phyloP scores from a whole-genome alignment of 2,329 filamentous ascomycete genomes.

The Trichoderma sp. region DNA sequence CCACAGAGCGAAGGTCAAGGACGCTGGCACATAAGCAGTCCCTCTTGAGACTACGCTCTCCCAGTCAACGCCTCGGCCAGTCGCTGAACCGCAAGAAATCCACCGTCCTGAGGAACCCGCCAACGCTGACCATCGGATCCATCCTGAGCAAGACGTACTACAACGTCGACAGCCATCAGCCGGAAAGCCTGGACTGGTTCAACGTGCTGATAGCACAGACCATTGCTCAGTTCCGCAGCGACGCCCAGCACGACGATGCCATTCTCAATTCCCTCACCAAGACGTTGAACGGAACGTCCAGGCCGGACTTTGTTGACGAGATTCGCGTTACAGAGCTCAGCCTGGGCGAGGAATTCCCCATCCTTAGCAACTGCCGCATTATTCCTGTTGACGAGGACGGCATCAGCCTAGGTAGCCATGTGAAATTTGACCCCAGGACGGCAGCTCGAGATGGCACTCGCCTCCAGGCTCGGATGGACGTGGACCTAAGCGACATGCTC shows the following conservation, averaged over 20 bases:
- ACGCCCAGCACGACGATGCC: constrained; percentile 86
- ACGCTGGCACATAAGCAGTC: constrained; percentile 75
- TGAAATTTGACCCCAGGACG: constrained; percentile 50
- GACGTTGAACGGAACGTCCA: constrained; percentile 78
- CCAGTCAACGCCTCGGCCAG: constrained; percentile 40
- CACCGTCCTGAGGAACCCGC: constrained; percentile 68
- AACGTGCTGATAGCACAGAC: constrained; percentile 96
- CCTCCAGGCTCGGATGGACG: constrained; percentile 92
- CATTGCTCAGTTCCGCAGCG: constrained; percentile 89
- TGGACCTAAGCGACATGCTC: constrained; percentile 93
- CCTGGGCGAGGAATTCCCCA: constrained; percentile 94
- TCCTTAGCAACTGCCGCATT: constrained; percentile 96
- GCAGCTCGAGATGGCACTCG: constrained; percentile 64
- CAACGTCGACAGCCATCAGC: constrained; percentile 91
- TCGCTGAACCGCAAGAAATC: constrained; percentile 63
- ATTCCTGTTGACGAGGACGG: constrained; percentile 86
- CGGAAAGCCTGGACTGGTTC: constrained; percentile 97
- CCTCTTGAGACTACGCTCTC: constrained; percentile 58
- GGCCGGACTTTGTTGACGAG: constrained; percentile 88
- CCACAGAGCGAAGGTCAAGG: constrained; percentile 68
- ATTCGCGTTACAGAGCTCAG: constrained; percentile 93
- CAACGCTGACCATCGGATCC: constrained; percentile 81
- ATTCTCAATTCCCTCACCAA: constrained; percentile 83
- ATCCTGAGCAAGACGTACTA: constrained; percentile 98
- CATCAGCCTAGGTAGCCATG: constrained; percentile 50